These are phyloP conservation scores for Kwoniella shandongensis DNA, from an alignment of 768 basidiomycete species.

Conservation along the genomic window DNA sequence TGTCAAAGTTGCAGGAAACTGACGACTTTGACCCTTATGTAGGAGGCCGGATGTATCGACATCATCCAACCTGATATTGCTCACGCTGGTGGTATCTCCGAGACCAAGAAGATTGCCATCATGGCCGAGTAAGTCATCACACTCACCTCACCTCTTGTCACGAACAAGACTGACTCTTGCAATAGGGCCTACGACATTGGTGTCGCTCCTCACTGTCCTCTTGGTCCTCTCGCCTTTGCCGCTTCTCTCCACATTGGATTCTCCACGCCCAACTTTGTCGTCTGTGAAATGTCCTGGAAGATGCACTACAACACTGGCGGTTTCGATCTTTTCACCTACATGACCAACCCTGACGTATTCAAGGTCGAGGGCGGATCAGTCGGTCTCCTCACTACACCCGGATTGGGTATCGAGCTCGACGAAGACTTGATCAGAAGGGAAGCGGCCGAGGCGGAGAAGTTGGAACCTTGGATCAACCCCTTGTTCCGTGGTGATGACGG, in stretches of 20 bases:
- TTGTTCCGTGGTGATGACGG: constrained; percentile 51
- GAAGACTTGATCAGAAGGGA: constrained; percentile 49
- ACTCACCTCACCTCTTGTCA: no score
- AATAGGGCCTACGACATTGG: constrained; percentile 64
- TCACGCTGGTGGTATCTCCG: constrained; percentile 51
- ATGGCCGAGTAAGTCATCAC: constrained; percentile 46
- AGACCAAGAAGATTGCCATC: constrained; percentile 48
- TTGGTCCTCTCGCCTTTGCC: constrained; percentile 66
- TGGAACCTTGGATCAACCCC: constrained; percentile 51
- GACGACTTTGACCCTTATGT: background rate
- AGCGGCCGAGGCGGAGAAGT: constrained; percentile 38
- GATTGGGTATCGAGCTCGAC: constrained; percentile 51
- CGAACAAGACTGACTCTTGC: constrained; percentile 6
- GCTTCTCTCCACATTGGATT: constrained; percentile 68
- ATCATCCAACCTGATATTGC: constrained; percentile 50
- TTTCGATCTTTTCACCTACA: constrained; percentile 51
- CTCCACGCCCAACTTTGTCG: constrained; percentile 61
- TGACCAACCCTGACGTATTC: constrained; percentile 51
- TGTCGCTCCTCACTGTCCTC: constrained; percentile 68
- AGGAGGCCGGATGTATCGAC: constrained; percentile 48
- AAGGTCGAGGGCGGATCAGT: constrained; percentile 47
- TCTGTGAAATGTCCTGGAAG: constrained; percentile 52
- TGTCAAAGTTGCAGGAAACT: no score
- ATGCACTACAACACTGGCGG: constrained; percentile 51
- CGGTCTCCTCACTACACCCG: constrained; percentile 39